These are phyloP conservation scores for Trematosphaeria pertusa DNA, from an alignment of 2,329 filamentous ascomycete genomes.

Conservation along the genomic window DNA sequence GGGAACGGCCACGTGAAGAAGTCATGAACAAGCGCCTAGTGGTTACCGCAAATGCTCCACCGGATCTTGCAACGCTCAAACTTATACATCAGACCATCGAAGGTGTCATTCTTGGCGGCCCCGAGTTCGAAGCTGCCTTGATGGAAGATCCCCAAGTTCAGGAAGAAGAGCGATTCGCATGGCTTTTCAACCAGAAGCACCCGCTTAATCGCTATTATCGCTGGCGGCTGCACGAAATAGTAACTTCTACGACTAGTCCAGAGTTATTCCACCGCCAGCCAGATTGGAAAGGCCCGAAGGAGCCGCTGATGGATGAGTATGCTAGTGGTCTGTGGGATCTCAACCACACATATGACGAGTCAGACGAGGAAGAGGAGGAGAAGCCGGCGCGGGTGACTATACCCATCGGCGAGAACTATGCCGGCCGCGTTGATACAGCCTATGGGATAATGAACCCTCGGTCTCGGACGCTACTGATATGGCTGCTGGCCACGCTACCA, in stretches of 20 bases:
- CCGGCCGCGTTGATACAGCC: constrained; percentile 32
- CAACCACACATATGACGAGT: constrained; percentile 81
- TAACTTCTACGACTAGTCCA: constrained; percentile 60
- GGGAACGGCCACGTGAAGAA: constrained; percentile 30
- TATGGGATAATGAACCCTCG: constrained; percentile 38
- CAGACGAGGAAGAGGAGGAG: constrained; percentile 61
- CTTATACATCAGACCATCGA: constrained; percentile 91
- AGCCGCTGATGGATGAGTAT: constrained; percentile 80
- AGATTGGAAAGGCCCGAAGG: constrained; percentile 77
- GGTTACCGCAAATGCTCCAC: constrained; percentile 69
- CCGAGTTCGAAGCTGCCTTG: constrained; percentile 88
- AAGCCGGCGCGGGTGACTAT: constrained; percentile 30
- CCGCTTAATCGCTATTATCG: constrained; percentile 86
- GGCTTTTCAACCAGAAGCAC: constrained; percentile 83
- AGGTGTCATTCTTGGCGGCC: constrained; percentile 76
- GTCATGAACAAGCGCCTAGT: constrained; percentile 26
- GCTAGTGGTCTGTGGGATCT: constrained; percentile 78
- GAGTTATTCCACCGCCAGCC: constrained; percentile 37
- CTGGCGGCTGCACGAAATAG: constrained; percentile 86
- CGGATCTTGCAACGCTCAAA: constrained; percentile 77
- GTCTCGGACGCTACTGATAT: constrained; percentile 72
- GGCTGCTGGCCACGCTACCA: constrained; percentile 83
- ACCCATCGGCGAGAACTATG: constrained; percentile 37
- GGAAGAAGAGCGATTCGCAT: constrained; percentile 87
- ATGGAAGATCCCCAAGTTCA: constrained; percentile 89